These are phyloP conservation scores for Cladorrhinum samala DNA, from an alignment of 495 filamentous ascomycete genomes.

Conservation along the genomic window DNA sequence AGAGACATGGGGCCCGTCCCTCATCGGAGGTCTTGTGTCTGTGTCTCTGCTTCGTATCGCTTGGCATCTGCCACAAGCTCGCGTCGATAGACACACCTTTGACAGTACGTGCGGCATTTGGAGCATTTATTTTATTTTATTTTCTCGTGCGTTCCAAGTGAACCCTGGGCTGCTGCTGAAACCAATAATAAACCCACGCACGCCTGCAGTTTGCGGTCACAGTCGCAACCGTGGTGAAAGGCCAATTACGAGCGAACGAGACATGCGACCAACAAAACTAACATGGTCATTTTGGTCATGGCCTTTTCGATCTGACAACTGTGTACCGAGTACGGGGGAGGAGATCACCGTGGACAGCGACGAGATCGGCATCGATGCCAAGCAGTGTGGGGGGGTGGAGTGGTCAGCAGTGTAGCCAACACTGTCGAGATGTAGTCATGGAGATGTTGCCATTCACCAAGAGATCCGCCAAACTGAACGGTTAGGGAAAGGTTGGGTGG, in stretches of 20 bases:
- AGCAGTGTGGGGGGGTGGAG: background rate
- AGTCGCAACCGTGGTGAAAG: background rate
- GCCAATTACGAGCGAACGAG: background rate
- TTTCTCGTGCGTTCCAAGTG: background rate
- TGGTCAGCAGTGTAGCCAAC: no score
- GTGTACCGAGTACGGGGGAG: background rate
- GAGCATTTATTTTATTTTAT: no score
- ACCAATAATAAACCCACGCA: slow-evolving; percentile 13
- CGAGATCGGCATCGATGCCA: background rate
- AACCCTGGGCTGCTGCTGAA: slow-evolving; percentile 11
- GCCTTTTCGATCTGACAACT: background rate
- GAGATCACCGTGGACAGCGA: background rate
- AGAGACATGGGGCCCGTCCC: slow-evolving; percentile 16
- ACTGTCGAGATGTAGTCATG: background rate
- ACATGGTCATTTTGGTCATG: no score
- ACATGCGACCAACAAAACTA: slow-evolving; percentile 8
- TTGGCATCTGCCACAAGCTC: background rate
- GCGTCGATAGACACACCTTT: background rate
- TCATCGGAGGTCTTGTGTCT: slow-evolving; percentile 6
- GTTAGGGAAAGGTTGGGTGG: background rate
- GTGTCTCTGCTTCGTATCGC: background rate
- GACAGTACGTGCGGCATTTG: no score
- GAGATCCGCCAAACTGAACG: background rate
- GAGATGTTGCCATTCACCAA: background rate
- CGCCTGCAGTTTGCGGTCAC: slow-evolving; percentile 1